phyloP scores from a whole-genome alignment of 306 rosid genomes.

The Malus domestica region DNA sequence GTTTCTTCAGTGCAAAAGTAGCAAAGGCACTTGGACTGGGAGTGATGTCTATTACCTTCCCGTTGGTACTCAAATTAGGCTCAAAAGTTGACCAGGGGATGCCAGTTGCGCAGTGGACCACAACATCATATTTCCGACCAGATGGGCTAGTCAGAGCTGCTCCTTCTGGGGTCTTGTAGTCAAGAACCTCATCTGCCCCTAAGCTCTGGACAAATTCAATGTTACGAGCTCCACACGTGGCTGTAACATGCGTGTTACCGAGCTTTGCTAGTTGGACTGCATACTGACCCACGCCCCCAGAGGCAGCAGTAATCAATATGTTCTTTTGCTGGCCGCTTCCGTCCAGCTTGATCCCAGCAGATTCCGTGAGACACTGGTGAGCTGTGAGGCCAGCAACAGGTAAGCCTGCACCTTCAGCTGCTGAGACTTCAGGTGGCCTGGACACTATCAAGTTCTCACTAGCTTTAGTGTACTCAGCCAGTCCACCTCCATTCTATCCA shows the following conservation, averaged over 20 bases:
- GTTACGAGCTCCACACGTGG: slow-evolving; percentile 85
- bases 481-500: slow-evolving; percentile 63
- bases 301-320: slow-evolving; percentile 74
- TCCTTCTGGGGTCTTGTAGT: slow-evolving; percentile 72
- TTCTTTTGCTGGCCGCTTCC: slow-evolving; percentile 37
- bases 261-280: slow-evolving; percentile 86
- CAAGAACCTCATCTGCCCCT: slow-evolving; percentile 79
- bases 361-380: slow-evolving; percentile 48
- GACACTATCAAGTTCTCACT: slow-evolving; percentile 39
- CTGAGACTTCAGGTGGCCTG: slow-evolving; percentile 45
- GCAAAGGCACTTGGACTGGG: slow-evolving; percentile 27
- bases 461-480: slow-evolving; percentile 53
- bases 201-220: slow-evolving; percentile 48
- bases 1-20: slow-evolving; percentile 41
- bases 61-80: slow-evolving; percentile 47
- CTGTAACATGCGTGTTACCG: slow-evolving; percentile 69
- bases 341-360: slow-evolving; percentile 46
- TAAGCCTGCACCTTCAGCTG: slow-evolving; percentile 50
- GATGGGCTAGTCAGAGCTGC: slow-evolving; percentile 63
- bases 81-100: slow-evolving; percentile 71
- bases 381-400: slow-evolving; percentile 69
- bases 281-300: slow-evolving; percentile 82
- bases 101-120: slow-evolving; percentile 48
- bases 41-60: slow-evolving; percentile 63
- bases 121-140: slow-evolving; percentile 55